Base-by-base conservation (phyloP, 2,329 filamentous ascomycete species). In the Chrysosporium queenslandicum region DNA sequence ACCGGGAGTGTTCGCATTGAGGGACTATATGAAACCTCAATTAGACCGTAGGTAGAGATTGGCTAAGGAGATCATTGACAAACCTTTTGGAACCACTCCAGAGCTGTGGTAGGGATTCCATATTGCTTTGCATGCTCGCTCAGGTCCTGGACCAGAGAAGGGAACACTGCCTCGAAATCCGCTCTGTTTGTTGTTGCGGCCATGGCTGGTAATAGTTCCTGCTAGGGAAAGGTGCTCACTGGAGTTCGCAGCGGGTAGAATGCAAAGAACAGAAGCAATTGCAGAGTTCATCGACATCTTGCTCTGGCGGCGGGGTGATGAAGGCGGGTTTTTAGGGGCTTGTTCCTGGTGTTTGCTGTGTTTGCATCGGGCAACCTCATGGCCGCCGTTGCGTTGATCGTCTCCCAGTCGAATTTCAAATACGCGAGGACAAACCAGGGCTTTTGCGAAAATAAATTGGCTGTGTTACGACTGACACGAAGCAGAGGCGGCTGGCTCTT, bases 111-210 rank as follows among this genome's bases (percentile, higher is more conserved):
- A 50, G 92, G 90, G 27, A 96, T 77, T 56, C 90, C 89, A 76
- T 94, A 95, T 63, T 80, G 76, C 67, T 82, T 79, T 60, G 85
- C 86, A 73, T 92, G 82, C 58, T 81, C 82, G 60, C 90, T 77
- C 53, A 98, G 75, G 64, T 89, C 87, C 67, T 87, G 79, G 64
- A 90, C 82, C 59, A 98, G 81, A 70, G 84, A 84, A 52, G 88
- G 87, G 74, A 90, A 97, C 67, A 96, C 80, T 42, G 82, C 76
- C 78, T 97, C 89, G 69, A 98, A 98, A 64, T 94, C 84, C 64
- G 64, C 64, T 46, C 70, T 70, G 43, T 85, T 36, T n/a, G 90
- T 81, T 46, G 84, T 90, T 47, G 85, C 85, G 60, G 82, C 82
- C 76, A 92, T 82, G 43, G 30, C 21, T 36, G n/a, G 16, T 25